A percentile compares a stretch with the other conserved stretches of the same genome.
These are phyloP conservation scores for Starmerella sp. DNA, from an alignment of 805 yeast genomes.

Conservation along the genomic window DNA sequence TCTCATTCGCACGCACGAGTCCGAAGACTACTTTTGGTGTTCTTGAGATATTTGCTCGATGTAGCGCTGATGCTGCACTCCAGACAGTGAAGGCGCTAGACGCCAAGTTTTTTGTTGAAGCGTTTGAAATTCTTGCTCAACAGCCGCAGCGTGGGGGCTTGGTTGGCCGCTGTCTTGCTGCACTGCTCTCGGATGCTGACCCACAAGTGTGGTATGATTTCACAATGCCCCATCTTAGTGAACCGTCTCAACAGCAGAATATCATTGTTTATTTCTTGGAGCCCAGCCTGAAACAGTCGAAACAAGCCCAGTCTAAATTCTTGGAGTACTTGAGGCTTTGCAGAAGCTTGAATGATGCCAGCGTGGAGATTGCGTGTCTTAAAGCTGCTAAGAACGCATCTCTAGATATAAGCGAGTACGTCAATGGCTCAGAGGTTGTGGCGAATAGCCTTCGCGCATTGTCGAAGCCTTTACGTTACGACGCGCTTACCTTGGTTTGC, in stretches of 20 bases:
- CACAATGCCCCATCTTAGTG: not conserved
- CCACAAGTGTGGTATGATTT: slow-evolving; percentile 7
- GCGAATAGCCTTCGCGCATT: not conserved
- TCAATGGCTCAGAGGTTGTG: slow-evolving; percentile 4
- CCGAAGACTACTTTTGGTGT: slow-evolving; percentile 10
- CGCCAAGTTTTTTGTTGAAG: not conserved
- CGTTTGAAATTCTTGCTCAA: slow-evolving; percentile 1
- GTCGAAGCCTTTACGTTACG: slow-evolving; percentile 3
- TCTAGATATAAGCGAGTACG: slow-evolving; percentile 12
- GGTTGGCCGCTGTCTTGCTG: slow-evolving; percentile 15
- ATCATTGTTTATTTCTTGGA: slow-evolving; percentile 15
- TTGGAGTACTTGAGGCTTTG: slow-evolving; percentile 5
- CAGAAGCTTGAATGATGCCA: not conserved
- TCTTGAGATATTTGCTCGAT: slow-evolving; percentile 10
- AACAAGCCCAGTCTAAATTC: not conserved
- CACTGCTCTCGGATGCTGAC: slow-evolving; percentile 3
- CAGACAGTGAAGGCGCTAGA: not conserved
- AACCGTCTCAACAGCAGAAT: slow-evolving; percentile 1
- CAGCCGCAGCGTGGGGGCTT: slow-evolving; percentile 7
- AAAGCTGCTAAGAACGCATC: slow-evolving; percentile 17
- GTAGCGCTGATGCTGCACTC: not conserved
- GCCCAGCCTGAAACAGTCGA: slow-evolving; percentile 14
- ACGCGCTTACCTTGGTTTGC: slow-evolving; percentile 14
- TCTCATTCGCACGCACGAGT: slow-evolving; percentile 2
- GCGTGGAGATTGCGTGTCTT: slow-evolving; percentile 13